Evolutionary conservation across 495 filamentous ascomycete species (phyloP), one percentile per base, ranked within the genome.

Genomic region (Immersiella caudata): DNA sequence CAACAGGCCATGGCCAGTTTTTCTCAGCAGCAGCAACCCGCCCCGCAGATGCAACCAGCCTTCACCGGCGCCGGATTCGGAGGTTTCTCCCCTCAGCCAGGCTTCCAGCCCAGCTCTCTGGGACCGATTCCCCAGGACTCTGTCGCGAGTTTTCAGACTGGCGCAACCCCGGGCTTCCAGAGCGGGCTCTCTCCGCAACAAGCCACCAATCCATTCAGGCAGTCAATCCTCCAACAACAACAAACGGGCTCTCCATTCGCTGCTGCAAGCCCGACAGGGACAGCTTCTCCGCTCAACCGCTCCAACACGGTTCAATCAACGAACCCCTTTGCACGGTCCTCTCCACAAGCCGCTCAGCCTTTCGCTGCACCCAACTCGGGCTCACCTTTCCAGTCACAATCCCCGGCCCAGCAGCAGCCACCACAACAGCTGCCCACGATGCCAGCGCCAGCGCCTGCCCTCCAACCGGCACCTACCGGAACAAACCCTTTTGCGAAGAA

Each of bases 61-160:
- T 86, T 90, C 62, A 96, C 91, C 1, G 92, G 92, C 8, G 87
- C 90, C 70, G 91, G 91, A n/a, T 97, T 95, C 76, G 92, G 93
- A 36, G 92, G 90, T 21, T 97, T 94, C 73, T 86, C 89, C 12
- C 83, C 90, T 16, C 91, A 93, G 73, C 83, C 62, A 9, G 83
- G 78, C 64, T 85, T 87, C 68, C 79, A 83, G 62, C 78, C 79
- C 75, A 86, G 79, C 70, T 83, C 68, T 71, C 83, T 81, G 71
- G 86, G 76, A 65, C 79, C 76, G 64, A 90, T 91, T 72, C 88
- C 91, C 0, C 92, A 94, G 70, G 85, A 91, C 67, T 79, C 85
- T 46, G 75, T 86, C 4, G 77, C 82, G 55, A 82, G 79, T 75
- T 83, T 84, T 74, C 84, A 85, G 68, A 73, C 76, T 52, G 71